Base-by-base conservation (phyloP, 2,329 filamentous ascomycete species). In the Stagonosporopsis tanaceti region DNA sequence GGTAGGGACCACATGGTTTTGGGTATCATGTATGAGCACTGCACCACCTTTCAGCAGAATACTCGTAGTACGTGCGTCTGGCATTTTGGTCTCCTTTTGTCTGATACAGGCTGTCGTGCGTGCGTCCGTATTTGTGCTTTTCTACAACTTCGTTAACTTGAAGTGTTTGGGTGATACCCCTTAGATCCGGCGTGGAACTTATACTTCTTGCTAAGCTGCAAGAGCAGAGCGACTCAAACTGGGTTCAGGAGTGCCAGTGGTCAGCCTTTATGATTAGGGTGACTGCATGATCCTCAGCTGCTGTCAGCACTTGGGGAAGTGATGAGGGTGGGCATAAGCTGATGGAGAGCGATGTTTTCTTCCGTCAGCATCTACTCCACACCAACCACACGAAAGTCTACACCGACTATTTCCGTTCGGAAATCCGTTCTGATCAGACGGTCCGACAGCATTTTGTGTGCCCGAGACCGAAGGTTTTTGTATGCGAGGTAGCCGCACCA, bases 41-140 rank as follows among this genome's bases (percentile, higher is more conserved):
- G 66, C 70, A 30, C 76, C 77, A 32, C 75, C 73, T 45, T 71
- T 71, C 15, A 80, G 67, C 20, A 79, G 63, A 7, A 74, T 67
- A 8, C 5, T 44, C 22, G 27, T 27, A 46, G 25, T 32, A 30
- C 15, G 6, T 8, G 15, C 3, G 9, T 37, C 15, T 15, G 44
- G 22, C 44, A 42, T 53, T n/a, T 27, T 17, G 22, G 15, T 45
- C 37, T 22, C 11, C 11, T 20, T 39, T 17, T 8, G 25, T n/a
- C 2, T n/a, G 6, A 17, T 22, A 22, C 20, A 22, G 37, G 9
- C 8, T 22, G 17, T 39, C 37, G n/a, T 20, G 15, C 17, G 20
- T 32, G 27, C n/a, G 5, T 22, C 8, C 17, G 27, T 32, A 17
- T 44, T 2, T 3, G 3, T 32, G 25, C 7, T 32, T n/a, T 22